Evolutionary conservation across 2,329 filamentous ascomycete species (phyloP), one percentile per base, ranked within the genome.

Genomic region (Cercospora citrullina): DNA sequence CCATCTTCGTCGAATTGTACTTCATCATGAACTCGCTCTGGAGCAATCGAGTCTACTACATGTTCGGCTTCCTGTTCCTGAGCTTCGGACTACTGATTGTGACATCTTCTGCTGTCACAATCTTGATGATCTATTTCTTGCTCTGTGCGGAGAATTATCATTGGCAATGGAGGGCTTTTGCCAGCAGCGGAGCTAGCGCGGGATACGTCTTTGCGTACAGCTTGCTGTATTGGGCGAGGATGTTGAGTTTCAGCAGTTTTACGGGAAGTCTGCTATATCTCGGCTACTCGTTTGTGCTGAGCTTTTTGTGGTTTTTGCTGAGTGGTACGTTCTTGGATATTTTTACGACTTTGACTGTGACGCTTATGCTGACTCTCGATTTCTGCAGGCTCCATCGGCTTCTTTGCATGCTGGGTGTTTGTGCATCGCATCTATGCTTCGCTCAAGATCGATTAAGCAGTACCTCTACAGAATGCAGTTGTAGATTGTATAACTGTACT

Each of bases 1-100:
- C 95, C 70, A 98, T 99, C 78, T 97, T 98, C 73, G 94, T 98
- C 58, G 95, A 99, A 82, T 89, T 99, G 2, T 98, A 97, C 86
- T 98, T 98, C 81, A 97, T 99, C 84, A 96, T 99, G 92, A 96
- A 90, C 82, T 96, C 92, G 28, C 94, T 99, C 78, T 99, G 95
- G 95, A 97, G 96, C 81, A 94, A 90, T 84, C 93, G 95, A 81
- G 95, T 99, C 73, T 99, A 99, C 85, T 99, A 99, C 86, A 99
- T 99, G 95, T 99, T 99, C 76, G 95, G 95, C 23, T 99, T 99
- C 86, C 84, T 99, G 39, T 99, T 99, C 85, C 87, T 99, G 66
- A 97, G 94, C 85, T 99, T 97, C 77, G 94, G 92, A 10, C 87
- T 99, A 60, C 97, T 99, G 93, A 93, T 98, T 74, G 91, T 97